Base-by-base conservation (phyloP, 2,329 filamentous ascomycete species). In the Diaporthe australafricana region DNA sequence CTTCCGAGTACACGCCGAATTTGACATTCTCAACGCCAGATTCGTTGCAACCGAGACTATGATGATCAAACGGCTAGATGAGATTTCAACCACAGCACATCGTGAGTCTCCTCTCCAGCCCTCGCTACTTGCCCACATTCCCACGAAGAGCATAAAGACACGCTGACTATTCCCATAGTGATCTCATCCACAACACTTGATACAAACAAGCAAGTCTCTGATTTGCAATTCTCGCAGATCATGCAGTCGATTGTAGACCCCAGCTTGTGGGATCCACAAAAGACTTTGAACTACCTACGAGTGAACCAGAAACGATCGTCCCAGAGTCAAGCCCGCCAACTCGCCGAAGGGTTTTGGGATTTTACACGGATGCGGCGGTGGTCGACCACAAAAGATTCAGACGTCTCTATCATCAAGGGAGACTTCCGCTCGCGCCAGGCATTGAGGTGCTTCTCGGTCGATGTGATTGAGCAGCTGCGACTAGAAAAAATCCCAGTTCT, bases 11-110 rank as follows among this genome's bases (percentile, higher is more conserved):
- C 32, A 22, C 1, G 27, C n/a, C 4, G 17, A 17, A 20, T 16
- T 38, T 0, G 16, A 16, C 2, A 20, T 1, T 4, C 9, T 60
- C 0, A 1, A 47, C 11, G n/a, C 22, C 9, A 57, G 20, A 14
- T 27, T 2, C n/a, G 14, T 12, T 47, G 38, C 65, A 2, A 35
- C 53, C 5, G 27, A 56, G 17, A 11, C 17, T 2, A 47, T 32
- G 8, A 0, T n/a, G 5, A 22, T 4, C 2, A 20, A 47, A 11
- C 42, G 12, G 1, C 2, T 63, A 7, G 1, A 35, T 0, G 42
- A 32, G 2, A 47, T 48, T 1, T 16, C 42, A 22, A 48, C 27
- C 1, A 35, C 17, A 9, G 17, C 42, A 5, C 47, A 12, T 20
- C 14, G 42, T 63, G 12, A 63, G 57, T 48, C 9, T 11, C 2